Evolutionary conservation across 495 filamentous ascomycete species (phyloP).

Genomic region (Penicillium lividum): DNA sequence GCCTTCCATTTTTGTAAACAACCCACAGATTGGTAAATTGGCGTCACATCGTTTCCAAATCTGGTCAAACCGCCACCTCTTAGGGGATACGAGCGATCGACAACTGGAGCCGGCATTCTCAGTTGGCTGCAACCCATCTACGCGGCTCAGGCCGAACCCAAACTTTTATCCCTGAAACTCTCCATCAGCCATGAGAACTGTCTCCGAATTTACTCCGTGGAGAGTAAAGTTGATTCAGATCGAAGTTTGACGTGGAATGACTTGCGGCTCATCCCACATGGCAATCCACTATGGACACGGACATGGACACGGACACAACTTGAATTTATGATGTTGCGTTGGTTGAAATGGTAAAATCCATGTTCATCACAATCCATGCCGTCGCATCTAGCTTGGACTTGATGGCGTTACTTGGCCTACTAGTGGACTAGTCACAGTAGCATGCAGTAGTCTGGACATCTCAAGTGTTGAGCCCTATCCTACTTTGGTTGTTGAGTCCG

Average conservation of each 20-base stretch:
- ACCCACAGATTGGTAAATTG: neutral
- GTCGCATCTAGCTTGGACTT: neutral
- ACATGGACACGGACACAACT: too few species aligned
- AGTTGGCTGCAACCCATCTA: neutral
- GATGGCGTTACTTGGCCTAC: neutral
- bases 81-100: slow-evolving; percentile 30
- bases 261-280: slow-evolving; percentile 2
- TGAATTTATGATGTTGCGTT: too few species aligned
- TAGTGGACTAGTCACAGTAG: neutral
- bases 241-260: neutral
- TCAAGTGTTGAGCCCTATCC: neutral
- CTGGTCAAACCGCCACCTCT: neutral
- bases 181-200: neutral
- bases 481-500: neutral
- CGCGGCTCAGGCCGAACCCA: slow-evolving; percentile 28
- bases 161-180: slow-evolving; percentile 12
- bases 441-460: neutral
- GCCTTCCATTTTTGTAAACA: neutral
- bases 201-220: neutral
- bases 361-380: neutral
- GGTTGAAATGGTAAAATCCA: neutral
- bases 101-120: slow-evolving; percentile 12
- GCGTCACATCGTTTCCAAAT: slow-evolving; percentile 5
- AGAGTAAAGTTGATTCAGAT: neutral
- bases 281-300: neutral